Conservation (phyloP, 495 filamentous ascomycete genomes). For the Penicillium pancosmium region DNA sequence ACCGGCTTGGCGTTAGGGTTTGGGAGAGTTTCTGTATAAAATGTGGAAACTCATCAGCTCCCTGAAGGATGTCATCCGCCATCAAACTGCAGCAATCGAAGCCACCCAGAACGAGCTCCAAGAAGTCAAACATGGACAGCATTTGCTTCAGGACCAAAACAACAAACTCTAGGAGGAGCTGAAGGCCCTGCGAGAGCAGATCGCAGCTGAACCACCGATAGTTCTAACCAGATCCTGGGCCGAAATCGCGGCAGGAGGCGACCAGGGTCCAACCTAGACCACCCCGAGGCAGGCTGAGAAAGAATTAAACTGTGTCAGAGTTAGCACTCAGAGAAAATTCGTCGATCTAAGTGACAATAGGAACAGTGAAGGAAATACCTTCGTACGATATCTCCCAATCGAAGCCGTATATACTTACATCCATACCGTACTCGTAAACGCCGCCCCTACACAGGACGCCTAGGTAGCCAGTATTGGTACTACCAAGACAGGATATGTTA, state of each 20-base stretch:
- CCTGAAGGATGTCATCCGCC: not conserved
- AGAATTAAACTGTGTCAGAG: slow-evolving; percentile 17
- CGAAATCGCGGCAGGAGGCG: slow-evolving; percentile 2
- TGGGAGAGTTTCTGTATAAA: no score
- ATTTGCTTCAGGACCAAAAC: slow-evolving; percentile 7
- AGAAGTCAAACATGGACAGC: not conserved
- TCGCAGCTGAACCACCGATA: slow-evolving; percentile 7
- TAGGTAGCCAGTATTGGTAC: slow-evolving; percentile 20
- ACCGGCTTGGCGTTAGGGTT: no score
- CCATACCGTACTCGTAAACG: slow-evolving; percentile 16
- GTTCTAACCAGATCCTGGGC: slow-evolving; percentile 13
- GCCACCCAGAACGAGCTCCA: not conserved
- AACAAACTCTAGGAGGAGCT: slow-evolving; percentile 23
- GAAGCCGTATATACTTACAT: slow-evolving; percentile 22
- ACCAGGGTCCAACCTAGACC: not conserved
- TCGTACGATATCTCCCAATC: slow-evolving; percentile 25
- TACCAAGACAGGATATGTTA: slow-evolving; percentile 27
- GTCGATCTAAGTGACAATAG: slow-evolving; percentile 25
- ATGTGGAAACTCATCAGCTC: not conserved
- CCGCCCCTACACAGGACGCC: slow-evolving; percentile 16
- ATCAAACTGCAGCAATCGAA: not conserved
- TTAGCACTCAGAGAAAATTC: slow-evolving; percentile 23
- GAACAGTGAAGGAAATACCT: slow-evolving; percentile 15
- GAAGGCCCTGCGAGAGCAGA: slow-evolving; percentile 14
- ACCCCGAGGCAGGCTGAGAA: slow-evolving; percentile 7